These are phyloP conservation scores for Amesomyces nigricolor DNA, from an alignment of 2,329 filamentous ascomycete genomes.

Conservation along the genomic window DNA sequence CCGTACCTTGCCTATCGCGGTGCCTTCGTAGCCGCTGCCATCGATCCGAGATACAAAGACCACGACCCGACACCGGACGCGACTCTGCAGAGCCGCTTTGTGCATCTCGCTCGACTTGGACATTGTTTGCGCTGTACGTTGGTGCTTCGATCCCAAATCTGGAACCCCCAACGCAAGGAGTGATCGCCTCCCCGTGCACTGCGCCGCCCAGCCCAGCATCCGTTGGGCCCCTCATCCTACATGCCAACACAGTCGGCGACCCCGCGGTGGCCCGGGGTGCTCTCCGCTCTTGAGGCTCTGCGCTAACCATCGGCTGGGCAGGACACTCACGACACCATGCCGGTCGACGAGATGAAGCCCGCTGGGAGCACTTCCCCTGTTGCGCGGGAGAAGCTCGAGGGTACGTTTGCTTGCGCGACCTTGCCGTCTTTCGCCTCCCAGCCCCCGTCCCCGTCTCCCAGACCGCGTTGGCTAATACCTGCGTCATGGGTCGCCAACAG, in stretches of 20 bases:
- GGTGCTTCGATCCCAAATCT: background rate
- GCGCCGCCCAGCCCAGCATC: background rate
- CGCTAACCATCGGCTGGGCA: background rate
- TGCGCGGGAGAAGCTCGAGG: slow-evolving; percentile 70
- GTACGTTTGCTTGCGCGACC: slow-evolving; percentile 37
- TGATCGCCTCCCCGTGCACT: background rate
- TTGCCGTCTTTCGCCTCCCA: background rate
- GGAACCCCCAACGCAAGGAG: slow-evolving; percentile 4
- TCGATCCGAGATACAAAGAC: background rate
- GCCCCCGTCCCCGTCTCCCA: background rate
- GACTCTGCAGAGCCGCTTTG: slow-evolving; percentile 4
- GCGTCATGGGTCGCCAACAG: slow-evolving; percentile 43
- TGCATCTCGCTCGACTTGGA: background rate
- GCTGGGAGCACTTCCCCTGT: slow-evolving; percentile 37
- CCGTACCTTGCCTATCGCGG: background rate
- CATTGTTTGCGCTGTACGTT: slow-evolving; percentile 19
- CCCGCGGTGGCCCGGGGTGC: background rate
- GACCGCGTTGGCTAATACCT: slow-evolving; percentile 15
- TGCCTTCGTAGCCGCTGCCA: background rate
- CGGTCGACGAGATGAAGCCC: slow-evolving; percentile 33
- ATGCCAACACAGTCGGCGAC: slow-evolving; percentile 4
- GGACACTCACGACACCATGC: slow-evolving; percentile 19
- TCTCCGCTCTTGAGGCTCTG: background rate
- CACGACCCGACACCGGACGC: background rate
- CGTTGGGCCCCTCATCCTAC: background rate